Base-by-base conservation (phyloP, 1,284 basidiomycete genomes). In the Apiotrichum sp. region DNA sequence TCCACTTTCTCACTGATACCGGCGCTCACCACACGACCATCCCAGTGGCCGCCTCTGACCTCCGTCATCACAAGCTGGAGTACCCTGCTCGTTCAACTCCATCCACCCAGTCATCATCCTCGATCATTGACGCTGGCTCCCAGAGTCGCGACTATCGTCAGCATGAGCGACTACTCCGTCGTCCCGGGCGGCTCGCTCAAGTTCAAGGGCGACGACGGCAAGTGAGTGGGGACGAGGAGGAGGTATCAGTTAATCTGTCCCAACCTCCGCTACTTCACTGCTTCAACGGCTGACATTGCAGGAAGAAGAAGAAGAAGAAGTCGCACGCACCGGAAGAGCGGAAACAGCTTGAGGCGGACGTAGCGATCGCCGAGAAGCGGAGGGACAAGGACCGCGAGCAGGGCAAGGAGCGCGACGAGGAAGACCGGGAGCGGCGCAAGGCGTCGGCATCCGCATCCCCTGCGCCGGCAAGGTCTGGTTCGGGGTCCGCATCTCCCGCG, bases 181-280 rank as follows among this genome's bases (percentile, higher is more conserved):
- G 81, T 88, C 76, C 85, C 89, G 46, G 88, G 89, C 47, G 91
- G 92, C 67, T 85, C 87, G 62, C 85, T 95, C 71, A 95, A 93
- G 77, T 82, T 95, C 73, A 95, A 93, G 78, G 85, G 87, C 38
- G 72, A 86, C 39, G 80, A 86, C 55, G 86, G 92, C 73, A 93
- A 92, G 89, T 91, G 70, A 68, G 84, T 80, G 2, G 7, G 4
- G 8, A 45, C 14, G 44, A 9, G 32, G 22, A 22, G 22, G 22
- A 22, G 22, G n/a, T n/a, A n/a, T n/a, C n/a, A n/a, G n/a, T n/a
- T n/a, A n/a, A n/a, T n/a, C n/a, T n/a, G n/a, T n/a, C n/a, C n/a
- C n/a, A n/a, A 34, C 10, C 34, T 34, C 34, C 46, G 46, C 39
- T 46, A 22, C 22, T 22, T 22, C 22, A 22, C 22, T 22, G 36